Base-by-base conservation (phyloP, 495 filamentous ascomycete genomes). In the Articulospora tetracladia region DNA sequence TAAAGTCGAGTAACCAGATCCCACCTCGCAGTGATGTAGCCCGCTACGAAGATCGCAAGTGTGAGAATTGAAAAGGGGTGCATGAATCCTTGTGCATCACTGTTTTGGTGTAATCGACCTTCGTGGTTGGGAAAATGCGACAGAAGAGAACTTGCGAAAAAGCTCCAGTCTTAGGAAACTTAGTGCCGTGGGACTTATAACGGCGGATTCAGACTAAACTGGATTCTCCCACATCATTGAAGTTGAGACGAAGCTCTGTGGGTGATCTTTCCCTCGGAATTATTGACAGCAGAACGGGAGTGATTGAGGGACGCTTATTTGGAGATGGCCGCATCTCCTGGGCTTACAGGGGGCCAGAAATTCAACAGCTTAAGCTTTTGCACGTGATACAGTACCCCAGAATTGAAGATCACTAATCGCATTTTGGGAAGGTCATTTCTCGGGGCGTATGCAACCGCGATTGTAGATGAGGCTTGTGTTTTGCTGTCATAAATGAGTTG, bases 1-100 rank as follows among this genome's bases (percentile, higher is more conserved):
- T 96, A 93, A 57, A 97, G 82, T 64, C 92, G 87, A 57, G 92
- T 96, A 64, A 97, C 92, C 55, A 99, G 86, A 74, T 97, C 93
- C 92, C 92, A 98, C 79, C 95, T 87, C 68, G 94, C 94, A 75
- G 95, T 97, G 72, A 91, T 97, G 80, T 99, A 99, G 74, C 94
- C 94, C 76, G 94, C 93, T 80, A 98, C 86, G 77, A 99, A 99
- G 80, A 99, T 96, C 72, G 88, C 92, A 76, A 95, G 86, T 58
- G 92, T 93, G 75, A 96, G 82, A 72, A 91, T 77, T 66, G 92
- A 96, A 77, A 97, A 96, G 72, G 92, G 90, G 91, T 96, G 91
- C 92, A 97, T 97, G 79, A 85, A 91, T 80, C 68, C 23, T 61
- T 46, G 53, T 30, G 55, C 67, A 69, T 69, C 57, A 65, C 61